A percentile compares a stretch with the other conserved stretches of the same genome.
phyloP scores from a whole-genome alignment of 2,329 filamentous ascomycete genomes.

The Keithomyces neogunnii region DNA sequence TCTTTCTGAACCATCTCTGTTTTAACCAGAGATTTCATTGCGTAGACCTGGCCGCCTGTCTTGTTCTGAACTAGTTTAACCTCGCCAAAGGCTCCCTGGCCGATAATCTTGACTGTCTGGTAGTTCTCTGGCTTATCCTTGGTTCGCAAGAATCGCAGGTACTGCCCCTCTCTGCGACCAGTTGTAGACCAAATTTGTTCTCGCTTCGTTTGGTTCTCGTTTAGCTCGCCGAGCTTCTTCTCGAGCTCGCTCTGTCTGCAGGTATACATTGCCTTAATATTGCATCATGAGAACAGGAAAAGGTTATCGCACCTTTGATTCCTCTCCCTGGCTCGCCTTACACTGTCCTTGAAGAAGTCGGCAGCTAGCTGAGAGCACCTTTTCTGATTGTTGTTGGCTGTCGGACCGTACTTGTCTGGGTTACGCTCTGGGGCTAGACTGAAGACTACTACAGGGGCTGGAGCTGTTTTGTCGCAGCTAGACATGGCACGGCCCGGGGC shows the following conservation, averaged over 20 bases:
- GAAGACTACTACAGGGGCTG: too few relatives aligned
- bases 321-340: slow-evolving; percentile 87
- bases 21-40: too few relatives aligned
- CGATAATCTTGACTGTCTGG: slow-evolving; percentile 37
- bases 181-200: slow-evolving; percentile 78
- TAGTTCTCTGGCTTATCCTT: slow-evolving; percentile 94
- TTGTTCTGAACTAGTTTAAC: too few relatives aligned
- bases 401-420: slow-evolving; percentile 51
- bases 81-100: too few relatives aligned
- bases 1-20: too few relatives aligned
- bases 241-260: slow-evolving; percentile 85
- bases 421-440: slow-evolving; percentile 66
- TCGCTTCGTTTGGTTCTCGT: slow-evolving; percentile 65
- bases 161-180: slow-evolving; percentile 82
- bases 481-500: too few relatives aligned
- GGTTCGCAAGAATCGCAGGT: slow-evolving; percentile 87
- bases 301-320: slow-evolving; percentile 67
- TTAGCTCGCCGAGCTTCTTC: slow-evolving; percentile 69
- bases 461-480: too few relatives aligned
- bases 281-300: neutral
- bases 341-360: slow-evolving; percentile 98
- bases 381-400: slow-evolving; percentile 62
- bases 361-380: slow-evolving; percentile 63
- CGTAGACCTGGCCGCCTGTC: too few relatives aligned
- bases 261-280: neutral